Evolutionary conservation across 78 protist species (phyloP).

Genomic region (Pigoraptor vietnamica): DNA sequence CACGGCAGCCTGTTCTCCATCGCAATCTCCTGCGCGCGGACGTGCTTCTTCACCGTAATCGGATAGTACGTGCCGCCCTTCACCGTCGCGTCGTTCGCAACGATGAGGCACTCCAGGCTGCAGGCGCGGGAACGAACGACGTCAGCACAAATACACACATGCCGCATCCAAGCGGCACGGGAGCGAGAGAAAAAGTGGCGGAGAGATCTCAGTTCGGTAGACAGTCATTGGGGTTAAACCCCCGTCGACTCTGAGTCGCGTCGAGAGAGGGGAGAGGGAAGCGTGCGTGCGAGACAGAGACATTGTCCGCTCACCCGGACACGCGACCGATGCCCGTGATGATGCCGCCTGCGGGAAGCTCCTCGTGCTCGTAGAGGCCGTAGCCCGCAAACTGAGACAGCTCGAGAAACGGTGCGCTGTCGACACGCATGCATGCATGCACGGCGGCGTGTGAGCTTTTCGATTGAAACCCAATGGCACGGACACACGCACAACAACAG

Average conservation of each 20-base stretch:
- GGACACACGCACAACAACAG: too few relatives aligned
- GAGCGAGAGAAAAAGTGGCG: too few relatives aligned
- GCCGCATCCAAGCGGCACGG: too few relatives aligned
- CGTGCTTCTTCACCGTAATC: constrained; percentile 88
- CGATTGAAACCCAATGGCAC: too few relatives aligned
- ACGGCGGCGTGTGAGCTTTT: not conserved
- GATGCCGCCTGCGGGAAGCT: constrained; percentile 83
- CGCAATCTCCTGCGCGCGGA: constrained; percentile 89
- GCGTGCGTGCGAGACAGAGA: not conserved
- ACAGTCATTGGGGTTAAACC: too few relatives aligned
- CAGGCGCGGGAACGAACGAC: not conserved
- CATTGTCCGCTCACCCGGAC: constrained; percentile 37
- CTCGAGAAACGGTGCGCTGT: constrained; percentile 86
- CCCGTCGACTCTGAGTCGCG: too few relatives aligned
- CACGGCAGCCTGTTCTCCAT: constrained; percentile 87
- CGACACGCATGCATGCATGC: not conserved
- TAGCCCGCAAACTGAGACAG: constrained; percentile 87
- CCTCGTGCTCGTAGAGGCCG: constrained; percentile 69
- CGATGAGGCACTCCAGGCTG: constrained; percentile 76
- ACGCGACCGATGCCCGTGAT: constrained; percentile 89
- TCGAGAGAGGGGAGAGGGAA: not conserved
- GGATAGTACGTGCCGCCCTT: constrained; percentile 97
- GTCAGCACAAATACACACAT: too few relatives aligned
- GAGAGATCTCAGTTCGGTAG: too few relatives aligned
- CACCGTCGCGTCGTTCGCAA: constrained; percentile 97